A percentile compares a stretch with the other conserved stretches of the same genome.
Evolutionary conservation across 257 asterid species (phyloP).

Genomic region (Rehmannia glutinosa): DNA sequence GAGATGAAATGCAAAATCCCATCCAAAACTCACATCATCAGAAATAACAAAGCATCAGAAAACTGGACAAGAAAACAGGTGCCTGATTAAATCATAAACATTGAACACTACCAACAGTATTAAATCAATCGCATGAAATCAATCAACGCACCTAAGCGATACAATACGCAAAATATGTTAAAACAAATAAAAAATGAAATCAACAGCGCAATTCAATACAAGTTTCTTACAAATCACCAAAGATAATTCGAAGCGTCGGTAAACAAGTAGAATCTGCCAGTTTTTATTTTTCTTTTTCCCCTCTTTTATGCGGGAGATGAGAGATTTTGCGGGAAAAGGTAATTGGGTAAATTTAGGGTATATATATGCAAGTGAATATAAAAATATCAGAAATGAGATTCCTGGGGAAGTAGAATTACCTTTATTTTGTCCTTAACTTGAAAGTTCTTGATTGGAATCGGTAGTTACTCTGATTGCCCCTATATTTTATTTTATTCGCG

Average conservation of each 20-base stretch:
- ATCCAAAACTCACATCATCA: not conserved
- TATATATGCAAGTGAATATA: not conserved
- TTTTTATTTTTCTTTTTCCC: not conserved
- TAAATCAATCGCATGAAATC: slow-evolving; percentile 2
- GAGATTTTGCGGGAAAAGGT: slow-evolving; percentile 26
- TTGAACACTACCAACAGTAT: slow-evolving; percentile 1
- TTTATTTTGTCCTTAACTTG: no score
- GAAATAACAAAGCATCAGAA: not conserved
- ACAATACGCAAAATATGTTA: not conserved
- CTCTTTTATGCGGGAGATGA: not conserved
- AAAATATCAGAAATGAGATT: not conserved
- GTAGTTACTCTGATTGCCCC: no score
- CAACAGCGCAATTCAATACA: not conserved
- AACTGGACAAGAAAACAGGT: not conserved
- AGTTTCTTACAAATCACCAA: slow-evolving; percentile 22
- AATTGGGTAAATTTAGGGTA: slow-evolving; percentile 8
- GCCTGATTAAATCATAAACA: not conserved
- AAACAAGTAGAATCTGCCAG: slow-evolving; percentile 9
- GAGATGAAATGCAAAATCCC: not conserved
- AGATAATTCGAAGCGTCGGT: no score
- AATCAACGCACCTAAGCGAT: slow-evolving; percentile 7
- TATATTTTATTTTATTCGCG: no score
- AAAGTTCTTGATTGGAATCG: no score
- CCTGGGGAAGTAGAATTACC: not conserved
- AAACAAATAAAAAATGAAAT: not conserved